Percentiles rank a stretch among this genome's conserved stretches.
phyloP scores from a whole-genome alignment of 305 asterid genomes.

The Solanum hybrid region DNA sequence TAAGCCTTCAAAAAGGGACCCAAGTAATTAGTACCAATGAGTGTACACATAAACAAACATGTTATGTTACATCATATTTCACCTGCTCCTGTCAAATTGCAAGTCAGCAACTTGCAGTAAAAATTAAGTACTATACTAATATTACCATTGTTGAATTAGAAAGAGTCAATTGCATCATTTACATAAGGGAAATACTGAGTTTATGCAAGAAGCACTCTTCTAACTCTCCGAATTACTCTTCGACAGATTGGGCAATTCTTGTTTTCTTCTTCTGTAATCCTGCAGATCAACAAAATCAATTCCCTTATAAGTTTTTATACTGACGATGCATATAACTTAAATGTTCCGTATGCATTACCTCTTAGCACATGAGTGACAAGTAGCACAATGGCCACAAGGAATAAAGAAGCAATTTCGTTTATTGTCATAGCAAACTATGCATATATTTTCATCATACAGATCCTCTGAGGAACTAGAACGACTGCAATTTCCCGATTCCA shows the following conservation, averaged over 20 bases:
- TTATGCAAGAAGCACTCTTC: conserved; percentile 26
- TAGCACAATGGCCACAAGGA: conserved; percentile 69
- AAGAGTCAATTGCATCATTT: background rate
- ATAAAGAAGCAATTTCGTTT: conserved; percentile 45
- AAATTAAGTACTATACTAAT: background rate
- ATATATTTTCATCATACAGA: conserved; percentile 49
- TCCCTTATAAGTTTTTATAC: background rate
- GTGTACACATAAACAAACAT: background rate
- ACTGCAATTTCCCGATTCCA: conserved; percentile 27
- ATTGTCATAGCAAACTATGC: conserved; percentile 59
- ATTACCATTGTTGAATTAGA: background rate
- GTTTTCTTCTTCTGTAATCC: conserved; percentile 47
- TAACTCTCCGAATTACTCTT: conserved; percentile 35
- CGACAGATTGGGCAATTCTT: conserved; percentile 75
- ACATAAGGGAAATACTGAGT: background rate
- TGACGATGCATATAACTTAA: background rate
- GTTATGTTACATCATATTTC: background rate
- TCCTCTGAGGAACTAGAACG: conserved; percentile 32
- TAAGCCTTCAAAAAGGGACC: background rate
- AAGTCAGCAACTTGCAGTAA: background rate
- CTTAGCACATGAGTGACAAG: conserved; percentile 50
- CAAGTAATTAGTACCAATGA: background rate
- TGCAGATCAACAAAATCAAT: conserved; percentile 17
- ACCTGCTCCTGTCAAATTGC: background rate
- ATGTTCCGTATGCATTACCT: conserved; percentile 21